Evolutionary conservation across 139 green algal genomes (phyloP), one percentile per base, ranked within the genome.

Genomic region (Deuterostichococcus epilithicus): DNA sequence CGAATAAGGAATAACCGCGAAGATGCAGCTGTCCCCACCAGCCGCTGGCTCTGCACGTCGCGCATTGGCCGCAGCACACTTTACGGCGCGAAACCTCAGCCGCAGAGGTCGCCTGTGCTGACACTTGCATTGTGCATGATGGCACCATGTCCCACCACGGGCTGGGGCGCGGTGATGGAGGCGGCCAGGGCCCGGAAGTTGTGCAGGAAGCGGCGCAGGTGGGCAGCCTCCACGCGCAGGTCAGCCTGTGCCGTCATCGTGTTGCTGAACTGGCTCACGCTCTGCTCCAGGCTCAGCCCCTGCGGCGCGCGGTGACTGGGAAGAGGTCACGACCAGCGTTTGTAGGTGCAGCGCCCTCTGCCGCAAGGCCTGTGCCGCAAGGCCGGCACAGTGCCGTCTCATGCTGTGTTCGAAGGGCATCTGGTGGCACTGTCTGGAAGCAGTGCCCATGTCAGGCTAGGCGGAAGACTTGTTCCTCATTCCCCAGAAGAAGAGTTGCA

Each of bases 191-290:
- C 67, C 10, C 75, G 73, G 77, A 97, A 97, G 84, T 97, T 94
- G 77, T 73, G 66, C 47, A 70, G 58, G 76, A 97, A 97, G 42
- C 89, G 82, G 30, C 79, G 44, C 37, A 96, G 78, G 85, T 97
- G 89, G n/a, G 76, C 84, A 0, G 92, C 90, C 86, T 98, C 93
- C 68, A 94, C 90, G 0, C 90, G 80, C 69, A 97, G 82, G 83
- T 96, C 92, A 3, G 94, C 86, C 84, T 94, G 88, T 26, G 90
- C 91, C n/a, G 91, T 90, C 91, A 99, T 96, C 63, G 92, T 97
- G 63, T 85, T 82, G 45, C 84, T 91, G 85, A 99, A 99, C 82
- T 98, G 94, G 36, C 79, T 37, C 47, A 98, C 79, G 52, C 77
- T 92, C 74, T 97, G 87, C 47, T 91, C 82, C 44, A 98, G 76